Evolutionary conservation across 768 basidiomycete genomes (phyloP), one percentile per base, ranked within the genome.

Genomic region (Calocera cornea): DNA sequence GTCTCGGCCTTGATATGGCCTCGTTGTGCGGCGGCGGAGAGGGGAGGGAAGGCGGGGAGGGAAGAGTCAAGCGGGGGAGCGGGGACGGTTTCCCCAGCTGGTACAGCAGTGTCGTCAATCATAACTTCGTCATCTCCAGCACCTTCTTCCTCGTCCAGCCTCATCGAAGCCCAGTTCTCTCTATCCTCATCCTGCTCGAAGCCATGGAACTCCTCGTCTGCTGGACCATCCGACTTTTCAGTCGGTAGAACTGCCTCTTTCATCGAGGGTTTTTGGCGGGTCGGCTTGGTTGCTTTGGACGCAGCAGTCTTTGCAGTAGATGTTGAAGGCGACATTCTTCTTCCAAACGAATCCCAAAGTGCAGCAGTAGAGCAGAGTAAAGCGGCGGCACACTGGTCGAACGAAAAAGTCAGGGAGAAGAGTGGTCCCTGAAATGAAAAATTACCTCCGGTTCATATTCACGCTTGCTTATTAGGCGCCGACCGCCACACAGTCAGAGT

Each of bases 1-100:
- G 83, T 86, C 77, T 98, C 95, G 2, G 90, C 87, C 75, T 88
- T 92, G 68, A 87, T 79, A 11, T 81, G 76, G 0, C 83, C 78
- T 67, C 81, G 80, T 31, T 81, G 80, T 8, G 83, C 84, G 54
- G 83, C 79, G 10, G 86, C 82, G 8, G 86, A 80, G 22, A 92
- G 80, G 8, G 89, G 84, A 64, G 86, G 82, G 75, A 94, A 93
- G 7, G 82, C 79, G 41, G 89, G 87, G 34, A 83, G 85, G 41
- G 83, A 78, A 2, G 83, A 77, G 24, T 60, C 54, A 27, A 60
- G 54, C 63, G 78, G 78, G n/a, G 81, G 77, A 0, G 66, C 65
- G 24, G 63, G 47, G 22, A 60, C 68, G 24, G 34, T 66, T 47
- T n/a, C 69, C 29, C 54, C 70, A 64, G 68, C 66, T 19, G 78